Evolutionary conservation across 1,139 yeast genomes (phyloP), one percentile per base, ranked within the genome.

Genomic region (Candida freyschussii): DNA sequence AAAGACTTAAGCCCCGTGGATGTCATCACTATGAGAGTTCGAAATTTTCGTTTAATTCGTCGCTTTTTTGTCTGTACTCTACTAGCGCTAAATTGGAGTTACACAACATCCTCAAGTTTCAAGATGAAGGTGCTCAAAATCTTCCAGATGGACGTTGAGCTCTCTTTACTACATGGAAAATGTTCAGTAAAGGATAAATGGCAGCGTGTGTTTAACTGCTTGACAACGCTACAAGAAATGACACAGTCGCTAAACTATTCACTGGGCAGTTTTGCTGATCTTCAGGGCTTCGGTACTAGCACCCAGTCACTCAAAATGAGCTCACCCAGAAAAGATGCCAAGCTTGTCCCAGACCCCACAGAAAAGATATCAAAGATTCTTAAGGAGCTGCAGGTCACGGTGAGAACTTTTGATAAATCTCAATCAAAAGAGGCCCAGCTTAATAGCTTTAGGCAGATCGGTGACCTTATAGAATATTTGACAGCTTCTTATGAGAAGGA

Each of bases 31-130:
- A n/a, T n/a, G n/a, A n/a, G n/a, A n/a, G n/a, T n/a, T n/a, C n/a
- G n/a, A n/a, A n/a, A n/a, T n/a, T n/a, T n/a, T n/a, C n/a, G n/a
- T n/a, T n/a, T n/a, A n/a, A n/a, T n/a, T n/a, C n/a, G n/a, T n/a
- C 53, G 70, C 7, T 58, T 65, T 12, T 46, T 64, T 22, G 45
- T 68, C 8, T 65, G 72, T 49, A 54, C 63, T 23, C 41, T 67
- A 20, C 42, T 69, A 26, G 62, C 72, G 2, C 48, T 61, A 21
- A 49, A 55, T 9, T 44, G 63, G 13, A 26, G 30, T 17, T 14
- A 24, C 21, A 20, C 25, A 13, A 11, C 19, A 10, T 14, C 4
- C n/a, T 26, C 17, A 11, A 30, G 17, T 9, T 24, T 24, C 33
- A 17, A 14, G n/a, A 29, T 17, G 5, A 40, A 40, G 12, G 17